phyloP scores from a whole-genome alignment of 78 protist genomes.

The Dictyostelium citrinum region DNA sequence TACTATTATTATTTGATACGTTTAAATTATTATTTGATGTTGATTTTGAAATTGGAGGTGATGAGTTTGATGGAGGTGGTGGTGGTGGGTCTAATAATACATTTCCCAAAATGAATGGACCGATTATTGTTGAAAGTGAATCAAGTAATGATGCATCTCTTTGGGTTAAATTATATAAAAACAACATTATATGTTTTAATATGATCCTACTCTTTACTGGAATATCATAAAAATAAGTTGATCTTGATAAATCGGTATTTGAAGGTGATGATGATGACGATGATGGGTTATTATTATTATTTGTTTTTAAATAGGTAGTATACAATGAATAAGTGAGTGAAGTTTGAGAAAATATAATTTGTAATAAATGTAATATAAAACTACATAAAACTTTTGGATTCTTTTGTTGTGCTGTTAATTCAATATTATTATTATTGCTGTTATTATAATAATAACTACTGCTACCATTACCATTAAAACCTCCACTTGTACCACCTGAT shows the following conservation, averaged over 20 bases:
- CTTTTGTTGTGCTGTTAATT: neutral
- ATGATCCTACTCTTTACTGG: slow-evolving; percentile 39
- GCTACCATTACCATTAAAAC: neutral
- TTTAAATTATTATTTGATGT: neutral
- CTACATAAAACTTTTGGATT: slow-evolving; percentile 31
- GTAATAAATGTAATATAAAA: slow-evolving; percentile 36
- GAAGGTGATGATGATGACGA: slow-evolving; percentile 16
- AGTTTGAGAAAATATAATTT: slow-evolving; percentile 42
- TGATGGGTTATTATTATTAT: neutral
- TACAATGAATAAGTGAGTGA: slow-evolving; percentile 55
- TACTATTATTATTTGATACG: neutral
- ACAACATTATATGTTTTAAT: slow-evolving; percentile 62
- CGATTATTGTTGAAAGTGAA: slow-evolving; percentile 25
- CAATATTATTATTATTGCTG: neutral
- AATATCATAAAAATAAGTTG: slow-evolving; percentile 38
- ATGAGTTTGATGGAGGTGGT: neutral
- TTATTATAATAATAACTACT: neutral
- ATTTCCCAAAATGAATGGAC: slow-evolving; percentile 57
- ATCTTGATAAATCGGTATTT: slow-evolving; percentile 2
- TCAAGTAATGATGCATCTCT: slow-evolving; percentile 30
- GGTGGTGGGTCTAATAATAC: slow-evolving; percentile 18
- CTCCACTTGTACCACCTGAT: neutral
- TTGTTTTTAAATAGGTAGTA: slow-evolving; percentile 39
- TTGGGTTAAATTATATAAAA: neutral
- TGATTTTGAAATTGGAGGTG: neutral